Percentiles rank a stretch among this genome's conserved stretches.
Evolutionary conservation across 2,329 filamentous ascomycete species (phyloP).

Genomic region (Bimuria novae-zelandiae): DNA sequence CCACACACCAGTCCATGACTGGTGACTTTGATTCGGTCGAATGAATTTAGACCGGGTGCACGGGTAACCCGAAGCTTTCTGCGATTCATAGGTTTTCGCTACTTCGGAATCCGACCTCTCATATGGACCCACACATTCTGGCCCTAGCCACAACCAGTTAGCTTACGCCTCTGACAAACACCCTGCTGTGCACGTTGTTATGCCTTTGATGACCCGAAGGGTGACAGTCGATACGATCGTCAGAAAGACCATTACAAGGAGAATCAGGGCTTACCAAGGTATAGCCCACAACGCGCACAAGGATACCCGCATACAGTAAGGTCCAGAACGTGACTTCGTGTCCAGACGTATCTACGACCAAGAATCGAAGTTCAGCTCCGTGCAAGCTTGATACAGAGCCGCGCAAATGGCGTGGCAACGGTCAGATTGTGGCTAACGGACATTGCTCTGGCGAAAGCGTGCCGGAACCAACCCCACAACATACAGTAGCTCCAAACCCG

Average conservation of each 20-base stretch:
- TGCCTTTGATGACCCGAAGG: conserved; percentile 6
- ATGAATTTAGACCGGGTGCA: background rate
- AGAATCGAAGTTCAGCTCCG: background rate
- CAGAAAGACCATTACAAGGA: conserved; percentile 1
- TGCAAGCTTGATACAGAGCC: background rate
- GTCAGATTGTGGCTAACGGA: conserved; percentile 2
- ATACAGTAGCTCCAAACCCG: conserved; percentile 5
- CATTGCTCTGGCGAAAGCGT: conserved; percentile 1
- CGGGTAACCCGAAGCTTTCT: background rate
- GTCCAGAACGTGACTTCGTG: background rate
- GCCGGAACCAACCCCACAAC: conserved; percentile 4
- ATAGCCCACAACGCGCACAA: background rate
- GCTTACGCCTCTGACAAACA: background rate
- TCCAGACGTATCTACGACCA: background rate
- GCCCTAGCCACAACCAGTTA: background rate
- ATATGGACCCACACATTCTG: background rate
- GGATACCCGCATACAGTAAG: background rate
- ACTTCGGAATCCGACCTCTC: conserved; percentile 1
- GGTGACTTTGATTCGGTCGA: background rate
- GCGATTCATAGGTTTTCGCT: background rate
- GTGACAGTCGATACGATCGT: conserved; percentile 1
- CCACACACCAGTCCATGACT: background rate
- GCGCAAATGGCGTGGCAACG: background rate
- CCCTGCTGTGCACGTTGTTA: background rate
- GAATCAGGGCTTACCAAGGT: background rate